Conservation (phyloP, 179 eudicot genomes). For the Amaranthus tricolor region DNA sequence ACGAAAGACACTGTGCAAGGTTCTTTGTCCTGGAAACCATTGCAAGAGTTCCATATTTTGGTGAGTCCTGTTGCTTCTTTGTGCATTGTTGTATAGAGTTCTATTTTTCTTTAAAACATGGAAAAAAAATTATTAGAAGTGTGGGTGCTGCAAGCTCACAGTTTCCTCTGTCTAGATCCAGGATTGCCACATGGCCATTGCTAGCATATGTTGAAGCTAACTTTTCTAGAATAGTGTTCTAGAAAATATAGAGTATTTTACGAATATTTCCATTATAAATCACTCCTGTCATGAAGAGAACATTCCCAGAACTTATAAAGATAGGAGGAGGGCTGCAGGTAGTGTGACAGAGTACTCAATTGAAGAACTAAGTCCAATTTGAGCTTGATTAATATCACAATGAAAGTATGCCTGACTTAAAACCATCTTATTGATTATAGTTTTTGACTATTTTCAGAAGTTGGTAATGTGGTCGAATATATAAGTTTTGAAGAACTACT, state of each 20-base stretch:
- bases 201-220: background rate
- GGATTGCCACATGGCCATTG: background rate
- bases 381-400: background rate
- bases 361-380: background rate
- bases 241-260: background rate
- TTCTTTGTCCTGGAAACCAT: slow-evolving; percentile 95
- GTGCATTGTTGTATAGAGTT: background rate
- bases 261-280: background rate
- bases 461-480: background rate
- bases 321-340: background rate
- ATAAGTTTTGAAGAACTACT: background rate
- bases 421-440: background rate
- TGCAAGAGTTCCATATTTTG: slow-evolving; percentile 98
- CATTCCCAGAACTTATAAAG: background rate
- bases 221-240: background rate
- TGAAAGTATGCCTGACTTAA: background rate
- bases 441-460: slow-evolving; percentile 4
- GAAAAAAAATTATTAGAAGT: background rate
- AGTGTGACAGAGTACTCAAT: background rate
- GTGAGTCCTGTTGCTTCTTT: slow-evolving; percentile 46
- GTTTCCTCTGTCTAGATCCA: background rate
- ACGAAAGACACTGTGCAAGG: slow-evolving; percentile 80
- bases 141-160: background rate
- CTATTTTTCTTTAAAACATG: background rate
- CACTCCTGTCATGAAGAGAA: background rate